Base-by-base conservation (phyloP, 2,329 filamentous ascomycete genomes). In the Aspergillus bombycis region DNA sequence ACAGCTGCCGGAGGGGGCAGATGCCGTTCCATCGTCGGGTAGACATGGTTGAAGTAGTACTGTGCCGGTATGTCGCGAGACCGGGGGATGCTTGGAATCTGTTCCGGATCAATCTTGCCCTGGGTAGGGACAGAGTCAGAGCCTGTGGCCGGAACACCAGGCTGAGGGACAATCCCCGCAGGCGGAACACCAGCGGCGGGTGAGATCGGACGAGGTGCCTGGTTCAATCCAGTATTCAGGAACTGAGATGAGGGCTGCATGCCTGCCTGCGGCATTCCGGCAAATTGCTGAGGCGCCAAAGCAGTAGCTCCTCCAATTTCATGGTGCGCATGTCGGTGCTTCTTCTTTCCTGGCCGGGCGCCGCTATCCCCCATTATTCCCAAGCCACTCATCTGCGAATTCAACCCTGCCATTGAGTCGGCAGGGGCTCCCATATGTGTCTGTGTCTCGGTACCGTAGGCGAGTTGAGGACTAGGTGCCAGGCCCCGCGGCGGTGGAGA, bases 1-100 rank as follows among this genome's bases (percentile, higher is more conserved):
- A 95, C 86, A 6, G 91, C 88, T 16, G 94, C 92, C 2, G 95
- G 93, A 54, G 95, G 95, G 12, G 95, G 94, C 2, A 97, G 85
- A 75, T 97, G 93, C 63, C 91, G 91, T 80, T 98, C 94, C 81
- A 98, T 96, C 4, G 95, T 99, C 21, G 94, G 93, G 77, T 97
- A 98, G 58, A 96, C 85, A 77, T 97, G 91, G 70, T 85, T 88
- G 70, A 96, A 86, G 76, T 94, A 99, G 80, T 94, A 91, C 68
- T 91, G 89, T 68, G 95, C 92, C 9, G 92, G 85, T 9, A 87
- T 79, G 77, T 99, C 95, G 81, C 95, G 88, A 70, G 93, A 92
- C 70, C 89, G 81, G 14, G 95, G 94, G 57, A 99, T 87, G 75
- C 94, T 97, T 48, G 95, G 95, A 71, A 97, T 92, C 72, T 97